Conservation (phyloP, 768 basidiomycete genomes). For the Clavulina sp. region DNA sequence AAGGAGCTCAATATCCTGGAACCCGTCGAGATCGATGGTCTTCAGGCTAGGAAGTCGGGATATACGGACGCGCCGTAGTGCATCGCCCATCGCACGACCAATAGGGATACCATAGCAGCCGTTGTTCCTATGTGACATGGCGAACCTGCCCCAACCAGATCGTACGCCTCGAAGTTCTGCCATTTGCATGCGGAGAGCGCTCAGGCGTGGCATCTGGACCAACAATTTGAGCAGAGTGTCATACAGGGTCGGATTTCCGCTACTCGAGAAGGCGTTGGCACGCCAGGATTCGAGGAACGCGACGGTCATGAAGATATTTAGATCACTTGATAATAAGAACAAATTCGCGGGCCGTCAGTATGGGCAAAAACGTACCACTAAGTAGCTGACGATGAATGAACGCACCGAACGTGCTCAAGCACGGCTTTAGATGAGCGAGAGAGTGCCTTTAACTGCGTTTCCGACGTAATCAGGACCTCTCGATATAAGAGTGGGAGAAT, state of each 20-base stretch:
- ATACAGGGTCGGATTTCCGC: not conserved
- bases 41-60: not conserved
- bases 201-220: not conserved
- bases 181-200: not conserved
- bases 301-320: not conserved
- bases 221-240: not conserved
- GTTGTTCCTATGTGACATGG: not conserved
- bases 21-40: not conserved
- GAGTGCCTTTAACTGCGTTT: not conserved
- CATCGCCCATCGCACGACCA: not conserved
- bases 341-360: not conserved
- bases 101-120: not conserved
- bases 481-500: not conserved
- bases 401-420: not conserved
- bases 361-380: constrained; percentile 16
- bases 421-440: not conserved
- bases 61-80: not conserved
- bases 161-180: not conserved
- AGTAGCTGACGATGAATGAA: not conserved
- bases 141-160: not conserved
- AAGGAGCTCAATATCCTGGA: not conserved
- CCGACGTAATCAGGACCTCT: not conserved
- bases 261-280: not conserved
- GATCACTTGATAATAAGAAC: not conserved
- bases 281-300: not conserved